Evolutionary conservation across 768 basidiomycete genomes (phyloP), one percentile per base, ranked within the genome.

Genomic region (Suillus luteus): DNA sequence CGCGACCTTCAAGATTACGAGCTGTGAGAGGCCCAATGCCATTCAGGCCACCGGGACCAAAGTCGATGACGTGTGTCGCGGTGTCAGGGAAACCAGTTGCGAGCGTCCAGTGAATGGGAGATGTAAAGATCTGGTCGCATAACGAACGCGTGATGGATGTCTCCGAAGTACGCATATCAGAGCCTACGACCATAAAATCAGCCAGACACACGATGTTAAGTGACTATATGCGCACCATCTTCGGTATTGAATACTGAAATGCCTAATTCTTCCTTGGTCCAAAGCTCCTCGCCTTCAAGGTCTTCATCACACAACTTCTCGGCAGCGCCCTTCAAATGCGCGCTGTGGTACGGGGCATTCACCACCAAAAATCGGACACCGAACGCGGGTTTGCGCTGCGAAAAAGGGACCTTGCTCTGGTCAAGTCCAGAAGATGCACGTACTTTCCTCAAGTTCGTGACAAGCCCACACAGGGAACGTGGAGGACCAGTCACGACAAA

Each of bases 31-130:
- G 88, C 48, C 96, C 96, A 67, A 98, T 96, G 14, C 97, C 96
- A 71, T 90, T 93, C 62, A 92, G 73, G 15, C 96, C 96, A 65
- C 97, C 96, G 1, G 97, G 94, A 60, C 97, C 97, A 70, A 99
- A 99, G 77, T 99, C 97, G 66, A 99, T 80, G 3, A 93, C 91
- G 75, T 99, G 97, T 5, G 96, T 99, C 0, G 95, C 94, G 10
- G 89, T 84, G 65, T 91, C 84, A 1, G 95, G 92, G 85, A 99
- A 96, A 65, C 87, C 80, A 40, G 93, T 96, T 6, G 95, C 95
- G 70, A 89, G 88, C 48, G 84, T 80, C 97, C 97, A 99, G 79
- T 97, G 92, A 68, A 99, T 95, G 14, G 93, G 92, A 38, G 82
- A 83, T 1, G 90, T 92, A 76, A 96, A 96, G 69, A 99, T 95